Evolutionary conservation across 2,329 filamentous ascomycete genomes (phyloP).

Genomic region (Ophiocordyceps sinensis): DNA sequence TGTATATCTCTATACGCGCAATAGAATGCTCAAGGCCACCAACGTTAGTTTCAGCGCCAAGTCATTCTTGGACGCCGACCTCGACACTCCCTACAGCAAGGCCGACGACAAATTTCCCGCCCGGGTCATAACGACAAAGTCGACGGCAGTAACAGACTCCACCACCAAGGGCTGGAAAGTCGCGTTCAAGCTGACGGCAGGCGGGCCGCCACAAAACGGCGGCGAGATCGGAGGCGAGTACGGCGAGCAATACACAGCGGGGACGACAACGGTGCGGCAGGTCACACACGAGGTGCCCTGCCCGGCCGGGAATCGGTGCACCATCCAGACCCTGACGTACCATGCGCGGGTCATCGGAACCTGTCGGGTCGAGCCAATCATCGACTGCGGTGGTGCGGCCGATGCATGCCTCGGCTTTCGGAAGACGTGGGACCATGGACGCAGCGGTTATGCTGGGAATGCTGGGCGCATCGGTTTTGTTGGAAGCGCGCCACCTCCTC

Average conservation of each 20-base stretch:
- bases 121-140: background rate
- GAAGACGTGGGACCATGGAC: background rate
- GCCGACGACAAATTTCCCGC: background rate
- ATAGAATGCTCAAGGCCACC: background rate
- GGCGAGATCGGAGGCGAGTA: background rate
- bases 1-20: background rate
- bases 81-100: background rate
- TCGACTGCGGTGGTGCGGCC: background rate
- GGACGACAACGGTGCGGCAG: background rate
- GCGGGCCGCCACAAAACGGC: background rate
- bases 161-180: background rate
- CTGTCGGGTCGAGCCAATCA: background rate
- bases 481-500: background rate
- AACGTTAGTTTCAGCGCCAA: background rate
- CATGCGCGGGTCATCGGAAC: background rate
- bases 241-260: background rate
- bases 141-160: background rate
- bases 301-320: background rate
- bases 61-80: background rate
- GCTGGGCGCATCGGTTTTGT: no score
- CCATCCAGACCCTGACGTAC: background rate
- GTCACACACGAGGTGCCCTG: background rate
- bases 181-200: background rate
- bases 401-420: background rate
- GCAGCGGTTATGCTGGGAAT: background rate